A percentile compares a stretch with the other conserved stretches of the same genome.
These are phyloP conservation scores for Rhododendron simsii DNA, from an alignment of 148 eudicot genomes.

Conservation along the genomic window DNA sequence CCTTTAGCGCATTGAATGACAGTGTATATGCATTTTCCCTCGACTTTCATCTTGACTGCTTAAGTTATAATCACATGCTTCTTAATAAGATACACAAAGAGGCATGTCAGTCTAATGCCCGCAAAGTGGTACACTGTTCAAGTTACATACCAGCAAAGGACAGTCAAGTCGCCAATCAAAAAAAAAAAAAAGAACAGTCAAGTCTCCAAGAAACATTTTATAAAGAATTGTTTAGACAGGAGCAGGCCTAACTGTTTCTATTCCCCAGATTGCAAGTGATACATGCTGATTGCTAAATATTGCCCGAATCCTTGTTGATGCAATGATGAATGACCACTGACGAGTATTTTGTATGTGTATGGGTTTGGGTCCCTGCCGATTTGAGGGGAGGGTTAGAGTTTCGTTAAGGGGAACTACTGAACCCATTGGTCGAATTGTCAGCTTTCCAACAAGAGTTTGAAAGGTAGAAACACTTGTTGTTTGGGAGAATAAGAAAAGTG, in stretches of 20 bases:
- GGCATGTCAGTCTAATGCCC: neutral
- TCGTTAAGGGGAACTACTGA: neutral
- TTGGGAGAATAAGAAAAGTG: no score
- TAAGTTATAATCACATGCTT: neutral
- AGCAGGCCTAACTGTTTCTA: neutral
- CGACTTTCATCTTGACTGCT: neutral
- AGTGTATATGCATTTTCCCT: neutral
- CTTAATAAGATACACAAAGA: neutral
- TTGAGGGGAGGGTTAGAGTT: neutral
- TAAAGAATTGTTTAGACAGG: neutral
- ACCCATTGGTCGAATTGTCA: neutral
- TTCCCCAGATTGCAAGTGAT: neutral
- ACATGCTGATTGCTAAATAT: neutral
- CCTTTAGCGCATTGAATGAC: neutral
- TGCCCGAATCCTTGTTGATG: neutral
- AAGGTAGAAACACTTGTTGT: neutral
- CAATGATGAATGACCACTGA: neutral
- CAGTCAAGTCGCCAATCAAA: neutral
- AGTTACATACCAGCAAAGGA: neutral
- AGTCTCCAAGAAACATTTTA: neutral
- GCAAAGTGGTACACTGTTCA: neutral
- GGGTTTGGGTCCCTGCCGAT: neutral
- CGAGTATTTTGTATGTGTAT: neutral
- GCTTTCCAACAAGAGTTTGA: neutral
- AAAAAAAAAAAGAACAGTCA: neutral